These are phyloP conservation scores for Akanthomyces uredinophilus DNA, from an alignment of 2,329 filamentous ascomycete species.

Conservation along the genomic window DNA sequence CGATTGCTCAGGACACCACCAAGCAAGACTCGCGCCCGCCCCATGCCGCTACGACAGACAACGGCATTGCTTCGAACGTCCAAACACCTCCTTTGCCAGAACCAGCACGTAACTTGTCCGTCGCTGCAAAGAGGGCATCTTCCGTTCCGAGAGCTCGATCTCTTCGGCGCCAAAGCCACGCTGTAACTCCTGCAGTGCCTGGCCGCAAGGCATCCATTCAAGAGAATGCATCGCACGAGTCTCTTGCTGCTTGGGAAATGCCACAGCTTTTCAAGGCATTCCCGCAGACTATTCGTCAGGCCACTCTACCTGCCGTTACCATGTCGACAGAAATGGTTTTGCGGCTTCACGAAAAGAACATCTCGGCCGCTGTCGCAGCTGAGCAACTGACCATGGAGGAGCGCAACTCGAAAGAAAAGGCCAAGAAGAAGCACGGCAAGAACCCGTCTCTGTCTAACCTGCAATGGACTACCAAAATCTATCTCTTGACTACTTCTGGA, in stretches of 20 bases:
- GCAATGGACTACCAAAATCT: slow-evolving; percentile 68
- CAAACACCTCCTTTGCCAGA: background rate
- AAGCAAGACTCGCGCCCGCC: background rate
- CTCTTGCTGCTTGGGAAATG: slow-evolving; percentile 52
- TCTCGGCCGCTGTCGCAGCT: slow-evolving; percentile 18
- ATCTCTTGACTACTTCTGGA: slow-evolving; percentile 65
- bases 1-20: background rate
- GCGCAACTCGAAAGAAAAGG: slow-evolving; percentile 15
- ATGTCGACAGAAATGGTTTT: slow-evolving; percentile 65
- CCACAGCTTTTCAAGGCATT: slow-evolving; percentile 84
- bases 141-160: slow-evolving; percentile 5
- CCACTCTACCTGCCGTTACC: slow-evolving; percentile 61
- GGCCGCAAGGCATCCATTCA: slow-evolving; percentile 5
- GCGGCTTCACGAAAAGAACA: slow-evolving; percentile 51
- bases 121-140: background rate
- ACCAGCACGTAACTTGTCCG: background rate
- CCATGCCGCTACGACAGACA: background rate
- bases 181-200: background rate
- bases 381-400: slow-evolving; percentile 16
- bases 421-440: slow-evolving; percentile 18
- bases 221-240: slow-evolving; percentile 23
- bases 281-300: slow-evolving; percentile 74
- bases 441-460: slow-evolving; percentile 37
- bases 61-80: background rate
- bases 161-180: slow-evolving; percentile 2